Percentiles rank a stretch among this genome's conserved stretches.
Evolutionary conservation across 352 stramenopile species (phyloP).

Genomic region (Elongisporangium undulatum): DNA sequence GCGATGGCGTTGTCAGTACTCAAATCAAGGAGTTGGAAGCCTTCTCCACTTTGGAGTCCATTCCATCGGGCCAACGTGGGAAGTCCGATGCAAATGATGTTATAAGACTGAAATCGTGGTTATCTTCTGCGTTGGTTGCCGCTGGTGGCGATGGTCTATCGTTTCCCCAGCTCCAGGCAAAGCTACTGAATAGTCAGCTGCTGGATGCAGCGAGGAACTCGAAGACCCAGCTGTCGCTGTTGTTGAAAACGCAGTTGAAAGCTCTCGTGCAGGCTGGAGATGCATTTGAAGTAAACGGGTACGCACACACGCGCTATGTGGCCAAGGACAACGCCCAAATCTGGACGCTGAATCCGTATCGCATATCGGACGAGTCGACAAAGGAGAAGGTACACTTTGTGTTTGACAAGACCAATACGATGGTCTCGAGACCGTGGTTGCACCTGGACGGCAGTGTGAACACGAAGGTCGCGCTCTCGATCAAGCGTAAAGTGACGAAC

Average conservation of each 20-base stretch:
- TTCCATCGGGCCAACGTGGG: background rate
- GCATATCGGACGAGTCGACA: slow-evolving; percentile 30
- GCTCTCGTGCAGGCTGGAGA: slow-evolving; percentile 18
- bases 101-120: slow-evolving; percentile 7
- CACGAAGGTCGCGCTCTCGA: slow-evolving; percentile 33
- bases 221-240: background rate
- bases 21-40: slow-evolving; percentile 29
- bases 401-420: slow-evolving; percentile 54
- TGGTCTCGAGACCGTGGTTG: slow-evolving; percentile 68
- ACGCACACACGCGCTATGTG: slow-evolving; percentile 49
- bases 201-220: background rate
- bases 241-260: slow-evolving; percentile 31
- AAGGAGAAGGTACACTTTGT: slow-evolving; percentile 64
- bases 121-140: slow-evolving; percentile 14
- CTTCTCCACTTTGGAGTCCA: slow-evolving; percentile 24
- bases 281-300: slow-evolving; percentile 69
- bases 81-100: background rate
- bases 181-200: background rate
- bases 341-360: slow-evolving; percentile 64
- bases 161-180: slow-evolving; percentile 17
- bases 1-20: slow-evolving; percentile 7
- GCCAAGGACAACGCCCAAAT: slow-evolving; percentile 33
- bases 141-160: slow-evolving; percentile 14
- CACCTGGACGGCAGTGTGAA: slow-evolving; percentile 71
- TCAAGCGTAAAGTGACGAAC: slow-evolving; percentile 81